These are phyloP conservation scores for Globisporangium recalcitrans DNA, from an alignment of 352 stramenopile genomes.

Conservation along the genomic window DNA sequence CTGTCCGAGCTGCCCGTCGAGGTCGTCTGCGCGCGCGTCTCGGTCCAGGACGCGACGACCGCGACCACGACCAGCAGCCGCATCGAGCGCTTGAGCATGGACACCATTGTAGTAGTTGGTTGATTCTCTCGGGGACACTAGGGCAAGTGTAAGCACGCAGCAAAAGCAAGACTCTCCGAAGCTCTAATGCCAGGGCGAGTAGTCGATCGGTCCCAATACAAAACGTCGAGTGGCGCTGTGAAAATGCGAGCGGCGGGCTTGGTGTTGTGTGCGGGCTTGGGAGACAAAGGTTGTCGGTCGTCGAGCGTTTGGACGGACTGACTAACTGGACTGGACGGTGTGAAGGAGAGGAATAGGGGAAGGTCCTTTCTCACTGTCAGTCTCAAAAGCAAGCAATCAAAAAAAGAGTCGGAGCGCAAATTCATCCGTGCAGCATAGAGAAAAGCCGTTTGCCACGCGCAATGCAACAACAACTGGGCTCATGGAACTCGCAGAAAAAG, in stretches of 20 bases:
- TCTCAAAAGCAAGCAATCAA: too few species aligned
- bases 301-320: neutral
- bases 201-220: slow-evolving; percentile 4
- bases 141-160: neutral
- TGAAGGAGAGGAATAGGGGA: too few species aligned
- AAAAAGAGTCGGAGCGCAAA: neutral
- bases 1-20: slow-evolving; percentile 1
- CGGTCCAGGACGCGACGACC: slow-evolving; percentile 3
- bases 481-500: neutral
- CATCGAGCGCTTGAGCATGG: slow-evolving; percentile 12
- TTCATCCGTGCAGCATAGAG: neutral
- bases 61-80: slow-evolving; percentile 8
- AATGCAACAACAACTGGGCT: neutral
- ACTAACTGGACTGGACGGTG: neutral
- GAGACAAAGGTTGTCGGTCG: neutral
- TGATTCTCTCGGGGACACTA: neutral
- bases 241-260: neutral
- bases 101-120: neutral
- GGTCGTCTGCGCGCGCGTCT: slow-evolving; percentile 4
- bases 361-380: too few species aligned
- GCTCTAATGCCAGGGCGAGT: neutral
- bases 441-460: neutral
- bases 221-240: neutral
- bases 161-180: slow-evolving; percentile 10
- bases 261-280: neutral